These are phyloP conservation scores for Lachancea dasiensis DNA, from an alignment of 805 yeast genomes.

Conservation along the genomic window DNA sequence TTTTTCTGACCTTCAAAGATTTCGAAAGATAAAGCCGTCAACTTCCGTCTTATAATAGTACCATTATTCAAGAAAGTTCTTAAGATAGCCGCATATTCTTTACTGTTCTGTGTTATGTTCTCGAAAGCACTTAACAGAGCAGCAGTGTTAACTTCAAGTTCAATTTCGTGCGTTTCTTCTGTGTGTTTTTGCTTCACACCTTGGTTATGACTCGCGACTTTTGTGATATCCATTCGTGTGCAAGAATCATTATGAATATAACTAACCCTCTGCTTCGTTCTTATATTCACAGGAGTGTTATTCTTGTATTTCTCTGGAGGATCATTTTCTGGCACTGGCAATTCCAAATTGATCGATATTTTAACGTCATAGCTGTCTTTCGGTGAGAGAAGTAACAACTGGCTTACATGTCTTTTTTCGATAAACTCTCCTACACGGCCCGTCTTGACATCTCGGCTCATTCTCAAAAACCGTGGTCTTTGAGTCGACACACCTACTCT, in stretches of 20 bases:
- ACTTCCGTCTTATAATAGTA: constrained; percentile 38
- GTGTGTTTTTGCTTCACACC: constrained; percentile 23
- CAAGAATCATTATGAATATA: constrained; percentile 70
- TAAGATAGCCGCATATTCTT: constrained; percentile 52
- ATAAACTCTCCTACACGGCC: constrained; percentile 63
- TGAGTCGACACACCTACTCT: constrained; percentile 59
- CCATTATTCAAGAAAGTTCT: constrained; percentile 57
- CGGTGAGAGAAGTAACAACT: constrained; percentile 66
- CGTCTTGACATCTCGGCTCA: constrained; percentile 62
- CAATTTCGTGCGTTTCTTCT: constrained; percentile 39
- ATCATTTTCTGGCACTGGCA: constrained; percentile 53
- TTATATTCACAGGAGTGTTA: constrained; percentile 47
- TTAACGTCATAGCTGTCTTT: constrained; percentile 72
- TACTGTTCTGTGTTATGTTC: constrained; percentile 39
- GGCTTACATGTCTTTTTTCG: constrained; percentile 68
- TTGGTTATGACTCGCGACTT: constrained; percentile 37
- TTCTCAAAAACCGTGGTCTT: constrained; percentile 56
- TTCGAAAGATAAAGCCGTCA: constrained; percentile 30
- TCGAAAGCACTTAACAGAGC: constrained; percentile 38
- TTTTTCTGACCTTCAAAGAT: constrained; percentile 35
- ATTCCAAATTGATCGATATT: constrained; percentile 68
- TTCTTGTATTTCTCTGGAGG: constrained; percentile 49
- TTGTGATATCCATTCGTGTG: constrained; percentile 67
- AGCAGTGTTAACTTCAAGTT: constrained; percentile 45
- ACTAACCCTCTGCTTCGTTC: constrained; percentile 69